Evolutionary conservation across 805 yeast species (phyloP).

Genomic region (Saccharomyces jurei): DNA sequence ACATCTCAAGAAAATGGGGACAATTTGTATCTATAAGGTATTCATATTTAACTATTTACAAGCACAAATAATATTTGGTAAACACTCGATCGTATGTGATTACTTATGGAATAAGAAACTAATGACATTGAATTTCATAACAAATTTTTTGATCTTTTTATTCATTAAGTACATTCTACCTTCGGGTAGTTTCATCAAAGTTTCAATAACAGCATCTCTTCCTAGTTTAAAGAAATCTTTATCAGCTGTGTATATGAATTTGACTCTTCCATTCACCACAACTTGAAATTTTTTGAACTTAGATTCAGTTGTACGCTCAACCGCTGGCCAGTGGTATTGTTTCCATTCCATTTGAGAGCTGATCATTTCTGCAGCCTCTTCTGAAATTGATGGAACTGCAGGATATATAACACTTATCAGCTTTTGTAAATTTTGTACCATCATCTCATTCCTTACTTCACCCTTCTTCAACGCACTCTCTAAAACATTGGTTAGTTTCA

Average conservation of each 20-base stretch:
- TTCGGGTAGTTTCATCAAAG: slow-evolving; percentile 28
- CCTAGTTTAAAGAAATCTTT: slow-evolving; percentile 33
- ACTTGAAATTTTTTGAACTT: slow-evolving; percentile 41
- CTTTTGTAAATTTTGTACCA: slow-evolving; percentile 42
- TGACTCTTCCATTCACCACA: slow-evolving; percentile 67
- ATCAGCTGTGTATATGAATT: slow-evolving; percentile 37
- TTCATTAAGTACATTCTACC: slow-evolving; percentile 37
- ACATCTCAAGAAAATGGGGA: not conserved
- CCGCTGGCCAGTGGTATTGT: slow-evolving; percentile 56
- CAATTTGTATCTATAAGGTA: not conserved
- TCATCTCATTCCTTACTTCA: slow-evolving; percentile 34
- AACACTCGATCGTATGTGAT: not conserved
- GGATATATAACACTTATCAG: slow-evolving; percentile 66
- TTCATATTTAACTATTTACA: not conserved
- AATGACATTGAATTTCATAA: slow-evolving; percentile 44
- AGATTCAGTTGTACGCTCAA: slow-evolving; percentile 33
- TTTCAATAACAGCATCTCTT: slow-evolving; percentile 32
- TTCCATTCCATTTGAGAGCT: slow-evolving; percentile 12
- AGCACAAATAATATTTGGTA: not conserved
- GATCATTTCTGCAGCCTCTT: slow-evolving; percentile 67
- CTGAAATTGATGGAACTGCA: slow-evolving; percentile 72
- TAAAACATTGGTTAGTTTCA: slow-evolving; percentile 65
- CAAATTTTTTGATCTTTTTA: slow-evolving; percentile 42
- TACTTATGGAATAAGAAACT: slow-evolving; percentile 32
- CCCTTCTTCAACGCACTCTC: slow-evolving; percentile 32